Percentiles rank a stretch among this genome's conserved stretches.
Evolutionary conservation across 768 basidiomycete genomes (phyloP).

Genomic region (Lentinula aciculospora): DNA sequence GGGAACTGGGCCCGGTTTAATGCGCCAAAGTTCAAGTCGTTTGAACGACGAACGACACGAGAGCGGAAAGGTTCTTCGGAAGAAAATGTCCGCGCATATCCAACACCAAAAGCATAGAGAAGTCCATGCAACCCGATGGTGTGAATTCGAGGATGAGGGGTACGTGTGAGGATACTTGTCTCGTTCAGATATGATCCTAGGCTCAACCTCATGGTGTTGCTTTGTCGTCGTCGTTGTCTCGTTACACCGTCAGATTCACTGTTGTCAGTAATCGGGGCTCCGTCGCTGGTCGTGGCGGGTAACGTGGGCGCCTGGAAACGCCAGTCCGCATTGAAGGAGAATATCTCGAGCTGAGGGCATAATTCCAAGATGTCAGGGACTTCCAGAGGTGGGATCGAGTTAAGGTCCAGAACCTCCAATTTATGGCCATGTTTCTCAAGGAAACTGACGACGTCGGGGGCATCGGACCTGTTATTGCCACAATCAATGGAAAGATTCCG

Average conservation of each 20-base stretch:
- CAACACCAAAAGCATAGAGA: conserved; percentile 63
- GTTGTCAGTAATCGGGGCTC: background rate
- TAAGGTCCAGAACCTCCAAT: conserved; percentile 62
- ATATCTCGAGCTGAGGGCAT: conserved; percentile 56
- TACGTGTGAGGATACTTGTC: conserved; percentile 21
- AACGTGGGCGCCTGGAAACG: conserved; percentile 25
- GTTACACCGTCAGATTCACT: conserved; percentile 10
- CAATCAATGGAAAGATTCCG: conserved; percentile 53
- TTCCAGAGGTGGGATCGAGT: conserved; percentile 51
- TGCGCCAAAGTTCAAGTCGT: conserved; percentile 62
- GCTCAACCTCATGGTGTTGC: conserved; percentile 1
- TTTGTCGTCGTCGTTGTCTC: conserved; percentile 10
- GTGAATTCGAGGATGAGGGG: conserved; percentile 50
- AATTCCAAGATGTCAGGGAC: conserved; percentile 54
- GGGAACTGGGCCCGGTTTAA: conserved; percentile 55
- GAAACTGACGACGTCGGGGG: conserved; percentile 55
- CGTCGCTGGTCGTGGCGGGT: conserved; percentile 9
- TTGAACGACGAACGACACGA: conserved; percentile 44
- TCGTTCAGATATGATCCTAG: conserved; percentile 7
- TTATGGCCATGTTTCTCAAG: conserved; percentile 50
- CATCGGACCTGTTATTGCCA: conserved; percentile 25
- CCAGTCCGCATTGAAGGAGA: conserved; percentile 79
- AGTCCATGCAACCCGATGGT: conserved; percentile 69
- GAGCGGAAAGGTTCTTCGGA: conserved; percentile 36
- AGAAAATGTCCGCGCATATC: conserved; percentile 38